Conservation (phyloP, 495 filamentous ascomycete species). For the Lasiosphaeris hirsuta region DNA sequence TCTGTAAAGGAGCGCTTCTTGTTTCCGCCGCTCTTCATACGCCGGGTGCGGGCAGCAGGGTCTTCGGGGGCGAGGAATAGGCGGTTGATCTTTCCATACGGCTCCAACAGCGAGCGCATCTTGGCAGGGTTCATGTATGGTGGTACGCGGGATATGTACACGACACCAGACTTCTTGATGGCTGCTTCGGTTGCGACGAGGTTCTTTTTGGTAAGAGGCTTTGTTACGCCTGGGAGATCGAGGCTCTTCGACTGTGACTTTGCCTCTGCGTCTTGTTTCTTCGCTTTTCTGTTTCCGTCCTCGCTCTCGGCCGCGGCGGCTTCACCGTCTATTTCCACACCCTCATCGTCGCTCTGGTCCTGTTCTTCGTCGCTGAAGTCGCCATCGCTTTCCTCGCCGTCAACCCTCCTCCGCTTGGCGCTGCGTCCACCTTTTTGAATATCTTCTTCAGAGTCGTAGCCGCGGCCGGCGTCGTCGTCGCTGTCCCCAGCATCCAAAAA, state of each 20-base stretch:
- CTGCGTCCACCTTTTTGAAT: slow-evolving; percentile 60
- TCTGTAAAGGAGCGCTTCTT: slow-evolving; percentile 85
- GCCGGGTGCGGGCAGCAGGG: slow-evolving; percentile 53
- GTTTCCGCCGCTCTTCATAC: slow-evolving; percentile 70
- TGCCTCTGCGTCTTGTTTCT: slow-evolving; percentile 20
- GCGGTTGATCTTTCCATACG: slow-evolving; percentile 74
- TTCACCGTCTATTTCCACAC: slow-evolving; percentile 14
- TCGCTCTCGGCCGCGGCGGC: slow-evolving; percentile 24
- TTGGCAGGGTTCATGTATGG: slow-evolving; percentile 92
- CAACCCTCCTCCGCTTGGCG: slow-evolving; percentile 64
- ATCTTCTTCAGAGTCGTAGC: slow-evolving; percentile 69
- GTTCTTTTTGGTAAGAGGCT: slow-evolving; percentile 56
- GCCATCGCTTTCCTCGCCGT: slow-evolving; percentile 40
- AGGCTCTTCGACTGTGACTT: slow-evolving; percentile 21
- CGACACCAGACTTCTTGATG: slow-evolving; percentile 66
- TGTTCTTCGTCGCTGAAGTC: slow-evolving; percentile 29
- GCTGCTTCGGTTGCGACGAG: slow-evolving; percentile 55
- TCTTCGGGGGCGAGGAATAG: slow-evolving; percentile 87
- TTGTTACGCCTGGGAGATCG: slow-evolving; percentile 44
- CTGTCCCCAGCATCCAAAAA: slow-evolving; percentile 68
- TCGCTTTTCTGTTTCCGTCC: slow-evolving; percentile 8
- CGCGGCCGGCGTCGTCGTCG: slow-evolving; percentile 61
- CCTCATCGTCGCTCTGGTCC: slow-evolving; percentile 15
- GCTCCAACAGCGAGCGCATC: slow-evolving; percentile 70
- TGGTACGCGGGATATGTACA: slow-evolving; percentile 88